A percentile compares a stretch with the other conserved stretches of the same genome.
Evolutionary conservation across 805 yeast genomes (phyloP).

Genomic region (Saccharomycopsis javanensis): DNA sequence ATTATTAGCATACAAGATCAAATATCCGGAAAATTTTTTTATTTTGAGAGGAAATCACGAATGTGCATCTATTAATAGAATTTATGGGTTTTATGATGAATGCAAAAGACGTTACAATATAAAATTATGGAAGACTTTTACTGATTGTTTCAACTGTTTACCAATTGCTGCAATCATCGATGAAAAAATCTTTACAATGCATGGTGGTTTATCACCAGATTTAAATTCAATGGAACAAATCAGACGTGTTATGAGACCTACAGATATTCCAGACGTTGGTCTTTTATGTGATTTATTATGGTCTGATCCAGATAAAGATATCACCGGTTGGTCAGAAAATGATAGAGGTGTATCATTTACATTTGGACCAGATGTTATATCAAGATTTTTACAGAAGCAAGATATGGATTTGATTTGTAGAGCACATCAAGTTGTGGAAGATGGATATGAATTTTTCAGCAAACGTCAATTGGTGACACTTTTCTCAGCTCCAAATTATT

Average conservation of each 20-base stretch:
- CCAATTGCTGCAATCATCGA: constrained; percentile 98
- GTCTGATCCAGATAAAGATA: constrained; percentile 98
- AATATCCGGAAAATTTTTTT: constrained; percentile 96
- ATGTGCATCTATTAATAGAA: constrained; percentile 95
- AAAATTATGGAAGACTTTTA: constrained; percentile 97
- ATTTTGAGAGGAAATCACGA: constrained; percentile 97
- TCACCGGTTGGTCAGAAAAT: constrained; percentile 97
- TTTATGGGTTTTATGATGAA: constrained; percentile 97
- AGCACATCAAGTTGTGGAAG: constrained; percentile 99
- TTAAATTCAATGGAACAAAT: constrained; percentile 97
- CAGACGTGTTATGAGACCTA: constrained; percentile 98
- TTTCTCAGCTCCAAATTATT: constrained; percentile 94
- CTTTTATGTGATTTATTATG: constrained; percentile 90
- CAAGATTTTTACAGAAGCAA: constrained; percentile 91
- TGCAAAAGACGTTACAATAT: constrained; percentile 97
- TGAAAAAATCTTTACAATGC: constrained; percentile 97
- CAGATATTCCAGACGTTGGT: constrained; percentile 98
- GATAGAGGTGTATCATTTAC: constrained; percentile 98
- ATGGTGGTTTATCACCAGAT: constrained; percentile 97
- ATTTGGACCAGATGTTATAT: constrained; percentile 99
- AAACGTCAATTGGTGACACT: constrained; percentile 93
- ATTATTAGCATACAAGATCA: constrained; percentile 89
- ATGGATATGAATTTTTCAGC: constrained; percentile 94
- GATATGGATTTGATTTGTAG: constrained; percentile 97
- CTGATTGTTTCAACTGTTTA: constrained; percentile 96